Percentiles rank a stretch among this genome's conserved stretches.
Evolutionary conservation across 139 green algal species (phyloP).

Genomic region (Haematococcus lacustris): DNA sequence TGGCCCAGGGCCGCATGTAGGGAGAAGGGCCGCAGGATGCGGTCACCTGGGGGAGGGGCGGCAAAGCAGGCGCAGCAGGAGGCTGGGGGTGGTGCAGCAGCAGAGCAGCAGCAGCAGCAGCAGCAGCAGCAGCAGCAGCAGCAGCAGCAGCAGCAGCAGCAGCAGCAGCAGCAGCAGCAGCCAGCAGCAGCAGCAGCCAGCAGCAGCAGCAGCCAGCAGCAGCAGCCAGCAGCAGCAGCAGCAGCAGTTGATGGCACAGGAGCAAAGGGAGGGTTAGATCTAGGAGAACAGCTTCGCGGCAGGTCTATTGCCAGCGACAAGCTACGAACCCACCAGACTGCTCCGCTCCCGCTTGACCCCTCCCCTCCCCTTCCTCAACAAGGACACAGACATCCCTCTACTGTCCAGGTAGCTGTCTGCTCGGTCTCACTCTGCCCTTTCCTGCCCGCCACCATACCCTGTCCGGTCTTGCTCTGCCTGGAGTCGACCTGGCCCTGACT

Average conservation of each 20-base stretch:
- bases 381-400: background rate
- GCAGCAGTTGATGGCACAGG: no score
- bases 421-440: background rate
- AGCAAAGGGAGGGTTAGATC: no score
- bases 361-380: background rate
- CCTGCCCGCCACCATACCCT: no score
- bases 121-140: background rate
- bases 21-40: conserved; percentile 52
- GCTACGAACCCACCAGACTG: no score
- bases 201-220: no score
- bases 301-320: no score
- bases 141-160: no score
- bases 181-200: no score
- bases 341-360: no score
- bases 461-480: background rate
- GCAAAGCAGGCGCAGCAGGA: background rate
- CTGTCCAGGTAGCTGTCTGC: background rate
- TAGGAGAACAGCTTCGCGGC: background rate
- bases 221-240: no score
- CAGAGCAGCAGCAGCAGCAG: background rate
- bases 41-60: conserved; percentile 42
- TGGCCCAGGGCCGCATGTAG: conserved; percentile 53
- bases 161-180: no score
- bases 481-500: background rate
- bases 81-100: background rate